These are phyloP conservation scores for Atkinsonella hypoxylon DNA, from an alignment of 2,329 filamentous ascomycete genomes.

Conservation along the genomic window DNA sequence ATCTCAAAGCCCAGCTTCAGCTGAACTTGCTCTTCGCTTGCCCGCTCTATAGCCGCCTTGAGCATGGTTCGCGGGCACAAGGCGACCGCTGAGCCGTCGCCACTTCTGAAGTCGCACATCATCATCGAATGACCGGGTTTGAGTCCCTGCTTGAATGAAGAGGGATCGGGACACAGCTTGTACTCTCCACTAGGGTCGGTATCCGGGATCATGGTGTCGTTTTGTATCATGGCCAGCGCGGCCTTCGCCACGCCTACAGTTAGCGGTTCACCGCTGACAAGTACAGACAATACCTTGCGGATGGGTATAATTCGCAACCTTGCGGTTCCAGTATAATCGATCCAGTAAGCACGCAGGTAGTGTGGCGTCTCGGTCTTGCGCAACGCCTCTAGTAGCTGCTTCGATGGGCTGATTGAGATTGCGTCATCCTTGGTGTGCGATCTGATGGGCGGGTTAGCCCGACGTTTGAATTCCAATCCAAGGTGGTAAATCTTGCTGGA, in stretches of 20 bases:
- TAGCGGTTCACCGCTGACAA: constrained; percentile 31
- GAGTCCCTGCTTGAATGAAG: constrained; percentile 46
- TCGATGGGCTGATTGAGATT: background rate
- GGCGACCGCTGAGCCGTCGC: constrained; percentile 34
- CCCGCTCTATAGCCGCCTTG: constrained; percentile 37
- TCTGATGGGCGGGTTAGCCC: background rate
- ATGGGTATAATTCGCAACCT: constrained; percentile 58
- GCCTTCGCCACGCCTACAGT: constrained; percentile 52
- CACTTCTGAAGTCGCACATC: constrained; percentile 52
- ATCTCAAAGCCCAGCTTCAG: constrained; percentile 71
- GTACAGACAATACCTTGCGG: constrained; percentile 35
- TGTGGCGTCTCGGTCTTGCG: background rate
- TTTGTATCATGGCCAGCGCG: constrained; percentile 54
- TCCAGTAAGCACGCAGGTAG: constrained; percentile 64
- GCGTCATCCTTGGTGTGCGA: background rate
- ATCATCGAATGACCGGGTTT: constrained; percentile 51
- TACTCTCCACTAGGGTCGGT: constrained; percentile 52
- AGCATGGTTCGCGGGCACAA: constrained; percentile 58
- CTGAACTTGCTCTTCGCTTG: constrained; percentile 38
- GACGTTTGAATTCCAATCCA: background rate
- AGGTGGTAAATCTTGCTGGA: constrained; percentile 65
- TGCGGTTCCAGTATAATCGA: constrained; percentile 62
- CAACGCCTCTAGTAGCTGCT: background rate
- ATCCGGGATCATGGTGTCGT: constrained; percentile 44
- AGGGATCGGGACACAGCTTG: constrained; percentile 52